Evolutionary conservation across 345 rosid genomes (phyloP).

Genomic region (Raphanus raphanistrum): DNA sequence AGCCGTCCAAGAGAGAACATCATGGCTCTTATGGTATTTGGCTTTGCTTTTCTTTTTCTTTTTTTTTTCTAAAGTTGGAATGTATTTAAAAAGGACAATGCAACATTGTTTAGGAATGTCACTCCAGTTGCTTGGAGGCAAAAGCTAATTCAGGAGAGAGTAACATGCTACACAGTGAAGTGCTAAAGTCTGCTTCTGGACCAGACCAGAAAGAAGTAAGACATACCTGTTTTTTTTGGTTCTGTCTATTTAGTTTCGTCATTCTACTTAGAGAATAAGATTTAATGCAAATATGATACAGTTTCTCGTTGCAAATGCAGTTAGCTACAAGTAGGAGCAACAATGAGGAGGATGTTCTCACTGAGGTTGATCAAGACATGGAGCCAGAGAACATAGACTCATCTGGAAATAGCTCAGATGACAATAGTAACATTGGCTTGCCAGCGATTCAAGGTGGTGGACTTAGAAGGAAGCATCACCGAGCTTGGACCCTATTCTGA

Average conservation of each 20-base stretch:
- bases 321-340: slow-evolving; percentile 41
- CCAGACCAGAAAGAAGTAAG: slow-evolving; percentile 50
- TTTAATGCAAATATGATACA: background rate
- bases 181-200: slow-evolving; percentile 41
- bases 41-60: background rate
- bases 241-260: background rate
- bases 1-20: background rate
- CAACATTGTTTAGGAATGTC: slow-evolving; percentile 38
- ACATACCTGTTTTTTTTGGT: background rate
- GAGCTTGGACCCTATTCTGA: slow-evolving; percentile 93
- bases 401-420: slow-evolving; percentile 53
- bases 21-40: background rate
- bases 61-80: background rate
- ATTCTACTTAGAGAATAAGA: slow-evolving; percentile 9
- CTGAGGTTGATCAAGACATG: slow-evolving; percentile 43
- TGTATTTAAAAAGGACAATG: slow-evolving; percentile 1
- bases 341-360: slow-evolving; percentile 37
- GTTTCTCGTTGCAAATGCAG: slow-evolving; percentile 21
- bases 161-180: slow-evolving; percentile 43
- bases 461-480: slow-evolving; percentile 86
- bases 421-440: slow-evolving; percentile 39
- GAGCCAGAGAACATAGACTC: slow-evolving; percentile 50
- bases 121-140: slow-evolving; percentile 50
- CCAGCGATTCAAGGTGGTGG: slow-evolving; percentile 72
- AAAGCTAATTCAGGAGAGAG: slow-evolving; percentile 44